These are phyloP conservation scores for Botrytis fabae DNA, from an alignment of 2,329 filamentous ascomycete species.

Conservation along the genomic window DNA sequence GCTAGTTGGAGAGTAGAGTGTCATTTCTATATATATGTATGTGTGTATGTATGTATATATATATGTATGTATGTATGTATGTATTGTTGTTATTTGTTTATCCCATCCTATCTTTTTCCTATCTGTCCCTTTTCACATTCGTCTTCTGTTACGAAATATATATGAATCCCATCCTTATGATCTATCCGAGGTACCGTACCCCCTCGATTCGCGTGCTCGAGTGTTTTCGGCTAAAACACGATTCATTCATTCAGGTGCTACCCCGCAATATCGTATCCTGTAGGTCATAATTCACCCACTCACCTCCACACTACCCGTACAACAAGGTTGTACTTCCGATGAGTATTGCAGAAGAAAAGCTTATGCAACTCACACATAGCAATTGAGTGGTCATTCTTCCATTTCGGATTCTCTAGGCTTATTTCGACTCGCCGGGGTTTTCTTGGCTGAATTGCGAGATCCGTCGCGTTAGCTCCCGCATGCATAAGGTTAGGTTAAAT, in stretches of 20 bases:
- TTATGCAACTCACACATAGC: constrained; percentile 1
- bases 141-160: background rate
- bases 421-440: background rate
- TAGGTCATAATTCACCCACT: background rate
- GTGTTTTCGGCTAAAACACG: background rate
- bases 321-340: constrained; percentile 1
- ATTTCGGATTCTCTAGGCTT: background rate
- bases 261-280: background rate
- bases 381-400: constrained; percentile 7
- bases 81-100: background rate
- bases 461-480: background rate
- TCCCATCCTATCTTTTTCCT: background rate
- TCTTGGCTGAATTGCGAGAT: background rate
- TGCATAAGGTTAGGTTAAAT: background rate
- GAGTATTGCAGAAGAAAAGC: background rate
- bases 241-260: background rate
- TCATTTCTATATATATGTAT: too few species aligned
- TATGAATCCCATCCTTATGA: background rate
- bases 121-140: too few species aligned
- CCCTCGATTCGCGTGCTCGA: background rate
- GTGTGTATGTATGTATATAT: background rate
- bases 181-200: background rate
- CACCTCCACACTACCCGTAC: background rate
- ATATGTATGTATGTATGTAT: background rate
- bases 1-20: background rate